phyloP scores from a whole-genome alignment of 2,329 filamentous ascomycete species.

The Plectosphaerella plurivora region DNA sequence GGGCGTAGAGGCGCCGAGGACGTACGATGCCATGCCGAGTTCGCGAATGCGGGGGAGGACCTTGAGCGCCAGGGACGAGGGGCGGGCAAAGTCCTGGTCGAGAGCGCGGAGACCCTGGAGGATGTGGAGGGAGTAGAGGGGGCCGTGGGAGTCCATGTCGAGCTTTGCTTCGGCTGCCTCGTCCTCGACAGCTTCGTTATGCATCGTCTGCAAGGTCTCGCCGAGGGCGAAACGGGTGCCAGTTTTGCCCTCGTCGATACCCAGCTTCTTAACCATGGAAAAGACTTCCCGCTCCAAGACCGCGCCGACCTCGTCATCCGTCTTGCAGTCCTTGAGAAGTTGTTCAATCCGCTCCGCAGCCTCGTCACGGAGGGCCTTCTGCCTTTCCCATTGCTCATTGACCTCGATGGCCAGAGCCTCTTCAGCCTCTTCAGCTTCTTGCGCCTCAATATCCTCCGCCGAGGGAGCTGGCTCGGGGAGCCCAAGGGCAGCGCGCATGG shows the following conservation, averaged over 20 bases:
- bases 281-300: conserved; percentile 66
- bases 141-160: conserved; percentile 54
- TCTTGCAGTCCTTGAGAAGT: conserved; percentile 48
- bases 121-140: conserved; percentile 60
- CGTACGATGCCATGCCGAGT: conserved; percentile 64
- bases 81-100: conserved; percentile 48
- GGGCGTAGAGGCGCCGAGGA: conserved; percentile 64
- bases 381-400: conserved; percentile 26
- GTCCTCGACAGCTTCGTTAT: conserved; percentile 3
- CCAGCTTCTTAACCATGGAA: conserved; percentile 49
- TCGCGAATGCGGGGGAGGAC: conserved; percentile 64
- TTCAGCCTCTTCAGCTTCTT: conserved; percentile 6
- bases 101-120: conserved; percentile 52
- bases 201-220: conserved; percentile 8
- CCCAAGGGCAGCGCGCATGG: conserved; percentile 32
- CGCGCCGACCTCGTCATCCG: conserved; percentile 64
- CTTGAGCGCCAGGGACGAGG: conserved; percentile 55
- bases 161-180: conserved; percentile 18
- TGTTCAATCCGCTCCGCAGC: conserved; percentile 50
- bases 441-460: not conserved
- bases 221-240: not conserved
- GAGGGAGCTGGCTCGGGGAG: conserved; percentile 17
- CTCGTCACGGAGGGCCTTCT: conserved; percentile 31
- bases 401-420: not conserved
- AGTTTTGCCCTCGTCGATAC: conserved; percentile 34